These are phyloP conservation scores for Podaxis sp. DNA, from an alignment of 768 basidiomycete species.

Conservation along the genomic window DNA sequence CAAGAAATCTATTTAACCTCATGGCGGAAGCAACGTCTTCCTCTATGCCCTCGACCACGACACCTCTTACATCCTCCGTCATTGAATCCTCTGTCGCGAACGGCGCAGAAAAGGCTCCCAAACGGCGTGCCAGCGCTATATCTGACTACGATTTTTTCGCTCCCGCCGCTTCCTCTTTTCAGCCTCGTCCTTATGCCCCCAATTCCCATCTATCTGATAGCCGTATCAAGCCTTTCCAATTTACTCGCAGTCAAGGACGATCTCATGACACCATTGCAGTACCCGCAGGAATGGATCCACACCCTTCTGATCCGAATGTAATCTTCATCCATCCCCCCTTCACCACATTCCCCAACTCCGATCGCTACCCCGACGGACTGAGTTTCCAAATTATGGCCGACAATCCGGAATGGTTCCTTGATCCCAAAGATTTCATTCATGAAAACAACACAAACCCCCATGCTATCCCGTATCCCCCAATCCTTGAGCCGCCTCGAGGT, in stretches of 20 bases:
- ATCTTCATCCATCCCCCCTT: constrained; percentile 80
- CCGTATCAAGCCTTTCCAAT: constrained; percentile 23
- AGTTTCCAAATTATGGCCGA: constrained; percentile 71
- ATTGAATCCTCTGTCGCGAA: constrained; percentile 29
- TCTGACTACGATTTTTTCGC: constrained; percentile 61
- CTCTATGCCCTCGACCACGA: constrained; percentile 16
- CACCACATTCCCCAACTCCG: constrained; percentile 59
- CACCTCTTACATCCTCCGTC: constrained; percentile 25
- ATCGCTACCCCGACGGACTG: constrained; percentile 63
- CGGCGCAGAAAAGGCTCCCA: constrained; percentile 29
- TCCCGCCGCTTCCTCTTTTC: constrained; percentile 62
- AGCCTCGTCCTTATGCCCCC: constrained; percentile 63
- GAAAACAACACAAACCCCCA: constrained; percentile 43
- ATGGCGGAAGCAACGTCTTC: constrained; percentile 18
- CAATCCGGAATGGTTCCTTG: constrained; percentile 80
- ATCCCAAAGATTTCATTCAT: constrained; percentile 61
- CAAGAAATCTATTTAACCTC: not conserved
- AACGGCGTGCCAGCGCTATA: constrained; percentile 49
- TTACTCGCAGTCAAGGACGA: constrained; percentile 32
- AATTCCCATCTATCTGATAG: constrained; percentile 26
- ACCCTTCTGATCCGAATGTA: constrained; percentile 60
- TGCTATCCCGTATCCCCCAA: constrained; percentile 71
- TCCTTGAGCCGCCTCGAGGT: constrained; percentile 80
- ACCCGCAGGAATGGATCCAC: constrained; percentile 66
- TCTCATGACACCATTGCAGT: constrained; percentile 43